Conservation (phyloP, 1,139 yeast species). For the Yamadazyma diospyri region DNA sequence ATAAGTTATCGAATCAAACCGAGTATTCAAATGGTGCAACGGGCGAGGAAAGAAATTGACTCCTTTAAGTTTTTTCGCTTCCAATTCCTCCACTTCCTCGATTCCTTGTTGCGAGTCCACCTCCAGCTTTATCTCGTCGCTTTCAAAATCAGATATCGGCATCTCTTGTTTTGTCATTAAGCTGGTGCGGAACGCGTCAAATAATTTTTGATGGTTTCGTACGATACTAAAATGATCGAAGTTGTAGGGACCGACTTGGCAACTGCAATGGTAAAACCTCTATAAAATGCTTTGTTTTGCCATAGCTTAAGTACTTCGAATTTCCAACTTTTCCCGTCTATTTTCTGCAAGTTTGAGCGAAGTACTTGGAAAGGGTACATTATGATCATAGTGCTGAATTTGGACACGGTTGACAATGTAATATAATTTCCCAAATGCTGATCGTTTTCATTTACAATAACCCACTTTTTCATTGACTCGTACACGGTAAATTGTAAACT, state of each 20-base stretch:
- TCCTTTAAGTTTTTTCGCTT: conserved; percentile 1
- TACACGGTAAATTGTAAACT: conserved; percentile 84
- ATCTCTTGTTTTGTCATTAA: conserved; percentile 6
- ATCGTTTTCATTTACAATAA: conserved; percentile 3
- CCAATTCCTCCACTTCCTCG: neutral
- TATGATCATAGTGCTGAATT: conserved; percentile 60
- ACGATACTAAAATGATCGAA: conserved; percentile 64
- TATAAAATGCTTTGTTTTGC: conserved; percentile 67
- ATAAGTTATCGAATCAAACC: conserved; percentile 34
- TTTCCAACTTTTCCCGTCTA: conserved; percentile 8
- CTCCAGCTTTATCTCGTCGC: neutral
- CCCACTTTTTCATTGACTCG: conserved; percentile 59
- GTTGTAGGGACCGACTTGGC: conserved; percentile 71
- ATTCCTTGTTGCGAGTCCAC: neutral
- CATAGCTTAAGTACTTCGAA: conserved; percentile 21
- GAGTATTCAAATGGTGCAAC: conserved; percentile 21
- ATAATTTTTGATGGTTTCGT: conserved; percentile 44
- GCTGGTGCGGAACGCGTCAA: conserved; percentile 10
- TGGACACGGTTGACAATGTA: conserved; percentile 67
- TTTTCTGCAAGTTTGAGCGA: conserved; percentile 70
- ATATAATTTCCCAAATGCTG: conserved; percentile 38
- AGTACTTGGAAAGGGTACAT: conserved; percentile 87
- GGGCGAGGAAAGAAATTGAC: conserved; percentile 32
- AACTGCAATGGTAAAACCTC: conserved; percentile 64
- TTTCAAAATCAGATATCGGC: conserved; percentile 3